These are phyloP conservation scores for Globisporangium takayamanum DNA, from an alignment of 352 stramenopile species.

Conservation along the genomic window DNA sequence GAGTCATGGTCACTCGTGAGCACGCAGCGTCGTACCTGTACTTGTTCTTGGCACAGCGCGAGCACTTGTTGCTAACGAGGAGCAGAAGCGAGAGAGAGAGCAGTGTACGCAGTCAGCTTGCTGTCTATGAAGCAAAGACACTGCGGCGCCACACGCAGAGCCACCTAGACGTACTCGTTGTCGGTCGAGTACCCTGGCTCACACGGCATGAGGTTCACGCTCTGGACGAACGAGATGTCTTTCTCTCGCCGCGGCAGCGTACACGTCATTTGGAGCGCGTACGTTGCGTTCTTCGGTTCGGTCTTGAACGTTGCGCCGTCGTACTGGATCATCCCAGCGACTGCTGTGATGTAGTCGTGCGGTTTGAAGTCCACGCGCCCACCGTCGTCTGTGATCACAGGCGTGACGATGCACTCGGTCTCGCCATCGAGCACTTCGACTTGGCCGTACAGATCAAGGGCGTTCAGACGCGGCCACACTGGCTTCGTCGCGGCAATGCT, in stretches of 20 bases:
- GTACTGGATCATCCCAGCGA: constrained; percentile 34
- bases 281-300: constrained; percentile 18
- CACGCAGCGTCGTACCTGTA: constrained; percentile 30
- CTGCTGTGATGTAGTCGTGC: constrained; percentile 16
- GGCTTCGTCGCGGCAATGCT: constrained; percentile 20
- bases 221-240: constrained; percentile 23
- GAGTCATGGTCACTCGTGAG: neutral
- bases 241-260: constrained; percentile 22
- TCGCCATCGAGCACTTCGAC: constrained; percentile 50
- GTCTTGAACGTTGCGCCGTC: constrained; percentile 27
- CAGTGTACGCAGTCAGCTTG: neutral
- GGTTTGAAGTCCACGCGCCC: constrained; percentile 26
- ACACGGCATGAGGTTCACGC: constrained; percentile 32
- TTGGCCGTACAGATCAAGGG: constrained; percentile 53
- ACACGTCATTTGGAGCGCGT: constrained; percentile 41
- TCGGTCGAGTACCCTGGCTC: constrained; percentile 38
- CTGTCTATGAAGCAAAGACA: neutral
- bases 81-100: neutral
- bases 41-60: constrained; percentile 36
- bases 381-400: constrained; percentile 6
- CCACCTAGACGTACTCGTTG: constrained; percentile 17
- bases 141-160: neutral
- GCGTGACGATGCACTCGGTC: constrained; percentile 29
- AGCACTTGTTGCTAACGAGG: constrained; percentile 31
- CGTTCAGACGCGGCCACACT: constrained; percentile 53